Conservation (phyloP, 176 grass and related monocot genomes). For the Cenchrus purpureus region DNA sequence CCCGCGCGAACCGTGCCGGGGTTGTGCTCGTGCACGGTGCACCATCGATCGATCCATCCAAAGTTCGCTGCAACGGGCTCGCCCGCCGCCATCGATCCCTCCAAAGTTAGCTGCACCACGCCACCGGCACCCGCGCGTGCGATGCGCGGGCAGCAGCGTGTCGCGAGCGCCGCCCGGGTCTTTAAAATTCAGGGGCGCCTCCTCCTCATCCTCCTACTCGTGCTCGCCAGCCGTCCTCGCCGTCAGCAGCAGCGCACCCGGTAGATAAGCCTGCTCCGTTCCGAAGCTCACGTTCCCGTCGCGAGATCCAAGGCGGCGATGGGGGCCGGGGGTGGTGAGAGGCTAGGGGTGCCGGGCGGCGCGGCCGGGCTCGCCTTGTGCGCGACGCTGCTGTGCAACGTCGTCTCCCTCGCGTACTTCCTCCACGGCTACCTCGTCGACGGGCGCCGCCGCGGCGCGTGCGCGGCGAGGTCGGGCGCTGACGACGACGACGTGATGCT, state of each 20-base stretch:
- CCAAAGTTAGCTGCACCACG: background rate
- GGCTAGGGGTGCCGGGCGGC: background rate
- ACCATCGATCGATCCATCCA: background rate
- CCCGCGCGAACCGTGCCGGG: background rate
- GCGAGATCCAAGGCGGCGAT: background rate
- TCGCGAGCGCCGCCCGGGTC: background rate
- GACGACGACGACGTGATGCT: background rate
- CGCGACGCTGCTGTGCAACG: background rate
- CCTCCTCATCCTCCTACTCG: background rate
- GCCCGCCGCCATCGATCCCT: background rate
- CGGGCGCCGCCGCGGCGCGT: background rate
- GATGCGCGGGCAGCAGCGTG: background rate
- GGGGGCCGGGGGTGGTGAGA: background rate
- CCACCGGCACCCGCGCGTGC: background rate
- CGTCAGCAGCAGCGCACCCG: background rate
- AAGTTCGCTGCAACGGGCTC: background rate
- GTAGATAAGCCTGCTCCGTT: background rate
- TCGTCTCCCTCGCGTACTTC: background rate
- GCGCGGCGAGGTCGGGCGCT: too few relatives aligned
- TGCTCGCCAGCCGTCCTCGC: background rate
- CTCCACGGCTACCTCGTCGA: background rate
- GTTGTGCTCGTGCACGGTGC: background rate
- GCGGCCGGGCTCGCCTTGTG: background rate
- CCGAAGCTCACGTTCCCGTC: background rate
- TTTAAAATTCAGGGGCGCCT: background rate